Percentiles rank a stretch among this genome's conserved stretches.
These are phyloP conservation scores for Podosphaera aphanis DNA, from an alignment of 2,329 filamentous ascomycete genomes.

Conservation along the genomic window DNA sequence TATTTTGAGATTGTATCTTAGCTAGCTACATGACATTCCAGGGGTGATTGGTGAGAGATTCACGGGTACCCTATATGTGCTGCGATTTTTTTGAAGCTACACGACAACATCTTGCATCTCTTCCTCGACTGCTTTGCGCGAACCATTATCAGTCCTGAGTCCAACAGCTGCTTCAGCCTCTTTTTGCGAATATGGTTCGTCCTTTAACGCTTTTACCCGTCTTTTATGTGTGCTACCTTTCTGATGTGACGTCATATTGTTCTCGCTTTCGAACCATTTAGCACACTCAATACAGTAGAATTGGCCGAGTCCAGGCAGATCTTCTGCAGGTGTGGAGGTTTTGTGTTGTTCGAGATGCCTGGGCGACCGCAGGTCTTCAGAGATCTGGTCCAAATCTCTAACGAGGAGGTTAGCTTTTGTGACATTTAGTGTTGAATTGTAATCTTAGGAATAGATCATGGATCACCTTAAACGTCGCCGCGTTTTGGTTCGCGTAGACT, in stretches of 20 bases:
- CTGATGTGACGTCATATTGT: conserved; percentile 49
- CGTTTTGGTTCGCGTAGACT: conserved; percentile 48
- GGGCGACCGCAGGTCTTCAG: conserved; percentile 54
- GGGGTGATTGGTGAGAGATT: neutral
- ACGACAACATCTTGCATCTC: conserved; percentile 15
- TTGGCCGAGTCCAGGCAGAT: conserved; percentile 65
- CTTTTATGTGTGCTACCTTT: conserved; percentile 88
- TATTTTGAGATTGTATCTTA: conserved; percentile 3
- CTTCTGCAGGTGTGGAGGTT: conserved; percentile 56
- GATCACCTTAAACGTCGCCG: conserved; percentile 42
- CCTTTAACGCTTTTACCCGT: conserved; percentile 57
- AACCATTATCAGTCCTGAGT: conserved; percentile 44
- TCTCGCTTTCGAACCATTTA: conserved; percentile 82
- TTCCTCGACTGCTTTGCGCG: conserved; percentile 16
- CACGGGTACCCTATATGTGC: no score
- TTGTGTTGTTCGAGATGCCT: conserved; percentile 65
- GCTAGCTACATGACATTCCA: conserved; percentile 8
- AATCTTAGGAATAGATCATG: neutral
- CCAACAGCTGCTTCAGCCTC: conserved; percentile 64
- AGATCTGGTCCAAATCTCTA: conserved; percentile 83
- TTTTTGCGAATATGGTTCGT: conserved; percentile 69
- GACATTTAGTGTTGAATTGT: neutral
- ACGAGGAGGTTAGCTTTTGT: conserved; percentile 2
- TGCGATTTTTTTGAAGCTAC: conserved; percentile 6
- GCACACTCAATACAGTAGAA: conserved; percentile 84